Percentiles rank a stretch among this genome's conserved stretches.
Evolutionary conservation across 495 filamentous ascomycete species (phyloP).

Genomic region (Penicillium cinerascens): DNA sequence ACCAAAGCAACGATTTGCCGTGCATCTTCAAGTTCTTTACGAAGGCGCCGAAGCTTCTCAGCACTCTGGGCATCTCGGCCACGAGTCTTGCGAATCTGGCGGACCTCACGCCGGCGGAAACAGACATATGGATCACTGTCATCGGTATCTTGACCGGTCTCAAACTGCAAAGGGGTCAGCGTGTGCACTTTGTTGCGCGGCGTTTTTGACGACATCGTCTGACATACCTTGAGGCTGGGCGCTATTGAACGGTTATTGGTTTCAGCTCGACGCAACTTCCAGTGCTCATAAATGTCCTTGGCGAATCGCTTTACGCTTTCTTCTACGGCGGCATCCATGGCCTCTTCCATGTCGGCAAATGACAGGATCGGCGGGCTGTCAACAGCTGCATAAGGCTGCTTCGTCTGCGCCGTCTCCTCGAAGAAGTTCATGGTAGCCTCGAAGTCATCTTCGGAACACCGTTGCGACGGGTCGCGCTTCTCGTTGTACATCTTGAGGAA

Average conservation of each 20-base stretch:
- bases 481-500: slow-evolving; percentile 82
- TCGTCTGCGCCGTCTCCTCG: slow-evolving; percentile 74
- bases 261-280: slow-evolving; percentile 68
- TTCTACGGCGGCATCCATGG: slow-evolving; percentile 69
- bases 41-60: slow-evolving; percentile 88
- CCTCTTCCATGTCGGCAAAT: slow-evolving; percentile 74
- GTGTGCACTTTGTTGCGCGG: background rate
- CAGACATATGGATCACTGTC: slow-evolving; percentile 97
- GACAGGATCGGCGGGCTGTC: slow-evolving; percentile 76
- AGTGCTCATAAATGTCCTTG: slow-evolving; percentile 86
- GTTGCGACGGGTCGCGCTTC: slow-evolving; percentile 58
- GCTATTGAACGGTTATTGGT: slow-evolving; percentile 66
- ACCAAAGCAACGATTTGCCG: slow-evolving; percentile 75
- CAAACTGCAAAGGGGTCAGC: slow-evolving; percentile 58
- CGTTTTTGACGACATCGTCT: background rate
- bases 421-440: slow-evolving; percentile 94
- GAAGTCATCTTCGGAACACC: slow-evolving; percentile 84
- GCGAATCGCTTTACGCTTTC: slow-evolving; percentile 66
- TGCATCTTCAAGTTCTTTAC: slow-evolving; percentile 88
- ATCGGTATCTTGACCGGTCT: slow-evolving; percentile 87
- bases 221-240: slow-evolving; percentile 65
- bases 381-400: slow-evolving; percentile 83
- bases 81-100: slow-evolving; percentile 90
- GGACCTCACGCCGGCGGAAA: slow-evolving; percentile 92
- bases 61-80: slow-evolving; percentile 89